A percentile compares a stretch with the other conserved stretches of the same genome.
These are phyloP conservation scores for Pythium brassicae DNA, from an alignment of 352 stramenopile species.

Conservation along the genomic window DNA sequence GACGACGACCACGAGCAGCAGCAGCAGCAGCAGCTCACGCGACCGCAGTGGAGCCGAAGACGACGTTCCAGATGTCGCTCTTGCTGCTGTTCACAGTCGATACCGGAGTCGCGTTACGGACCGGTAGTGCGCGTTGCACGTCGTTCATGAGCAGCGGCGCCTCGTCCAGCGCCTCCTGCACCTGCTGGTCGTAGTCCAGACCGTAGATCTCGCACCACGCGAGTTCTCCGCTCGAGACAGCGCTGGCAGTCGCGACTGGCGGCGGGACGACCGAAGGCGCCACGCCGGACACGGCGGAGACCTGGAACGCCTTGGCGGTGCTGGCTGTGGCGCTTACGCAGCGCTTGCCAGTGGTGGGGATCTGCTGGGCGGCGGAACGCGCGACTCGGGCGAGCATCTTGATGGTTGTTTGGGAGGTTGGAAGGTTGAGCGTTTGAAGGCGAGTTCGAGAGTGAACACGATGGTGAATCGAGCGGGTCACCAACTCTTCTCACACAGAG, in stretches of 20 bases:
- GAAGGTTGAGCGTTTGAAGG: neutral
- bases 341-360: slow-evolving; percentile 19
- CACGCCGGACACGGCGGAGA: neutral
- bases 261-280: neutral
- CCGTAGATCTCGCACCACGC: slow-evolving; percentile 77
- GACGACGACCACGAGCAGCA: neutral
- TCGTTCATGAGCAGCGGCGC: slow-evolving; percentile 37
- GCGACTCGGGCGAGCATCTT: slow-evolving; percentile 26
- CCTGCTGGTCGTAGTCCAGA: slow-evolving; percentile 67
- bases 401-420: slow-evolving; percentile 8
- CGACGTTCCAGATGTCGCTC: slow-evolving; percentile 48
- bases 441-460: neutral
- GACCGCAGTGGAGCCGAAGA: slow-evolving; percentile 23
- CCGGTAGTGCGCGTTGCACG: slow-evolving; percentile 11
- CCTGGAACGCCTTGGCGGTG: slow-evolving; percentile 28
- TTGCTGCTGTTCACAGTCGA: slow-evolving; percentile 18
- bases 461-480: no score
- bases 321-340: slow-evolving; percentile 22
- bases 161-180: slow-evolving; percentile 57
- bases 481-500: no score
- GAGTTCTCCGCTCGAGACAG: slow-evolving; percentile 45
- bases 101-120: neutral
- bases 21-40: neutral
- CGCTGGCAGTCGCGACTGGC: neutral
- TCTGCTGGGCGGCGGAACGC: slow-evolving; percentile 17